Base-by-base conservation (phyloP, 1,284 basidiomycete species). In the Rhodotorula glutinis region DNA sequence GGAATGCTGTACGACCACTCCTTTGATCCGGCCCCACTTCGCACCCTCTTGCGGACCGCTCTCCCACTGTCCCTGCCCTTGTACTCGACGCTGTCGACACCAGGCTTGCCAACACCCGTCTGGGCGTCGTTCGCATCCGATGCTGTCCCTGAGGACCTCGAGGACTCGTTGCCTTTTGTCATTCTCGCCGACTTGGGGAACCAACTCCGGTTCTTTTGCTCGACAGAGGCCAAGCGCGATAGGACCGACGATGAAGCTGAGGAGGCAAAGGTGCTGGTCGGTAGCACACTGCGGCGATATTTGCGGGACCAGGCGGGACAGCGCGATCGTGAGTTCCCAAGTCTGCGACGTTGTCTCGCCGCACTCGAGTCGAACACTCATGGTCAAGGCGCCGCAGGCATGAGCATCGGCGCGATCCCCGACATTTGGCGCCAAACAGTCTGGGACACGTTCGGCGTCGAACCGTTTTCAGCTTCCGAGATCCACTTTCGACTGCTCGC, bases 201-300 rank as follows among this genome's bases (percentile, higher is more conserved):
- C 33, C 66, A 68, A 47, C 30, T 64, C 19, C 62, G 66, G 30
- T 68, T 64, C 56, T 68, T 51, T 38, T 64, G 58, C 62, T 57
- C 62, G 25, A 40, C 13, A 38, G 57, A 53, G 43, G n/a, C 53
- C 2, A 17, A 30, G 8, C 14, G 9, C 14, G 14, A 30, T 17
- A 19, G 25, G 13, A 14, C 21, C 10, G 30, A 25, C 4, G 30
- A n/a, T 10, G 54, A 57, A 43, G 8, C 16, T 2, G 3, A 17
- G 3, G 21, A 41, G 2, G 66, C 58, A 2, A 53, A 60, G 40
- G 25, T 40, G 1, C 49, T 67, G 25, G 29, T 67, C 17, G 29
- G 40, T 1, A 4, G 27, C 2, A 41, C 52, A 2, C 2, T 67
- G 11, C 17, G 29, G 25, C 38, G 33, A 46, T 59, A 63, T 27